Evolutionary conservation across 768 basidiomycete genomes (phyloP).

Genomic region (Lactarius pseudohatsudake): DNA sequence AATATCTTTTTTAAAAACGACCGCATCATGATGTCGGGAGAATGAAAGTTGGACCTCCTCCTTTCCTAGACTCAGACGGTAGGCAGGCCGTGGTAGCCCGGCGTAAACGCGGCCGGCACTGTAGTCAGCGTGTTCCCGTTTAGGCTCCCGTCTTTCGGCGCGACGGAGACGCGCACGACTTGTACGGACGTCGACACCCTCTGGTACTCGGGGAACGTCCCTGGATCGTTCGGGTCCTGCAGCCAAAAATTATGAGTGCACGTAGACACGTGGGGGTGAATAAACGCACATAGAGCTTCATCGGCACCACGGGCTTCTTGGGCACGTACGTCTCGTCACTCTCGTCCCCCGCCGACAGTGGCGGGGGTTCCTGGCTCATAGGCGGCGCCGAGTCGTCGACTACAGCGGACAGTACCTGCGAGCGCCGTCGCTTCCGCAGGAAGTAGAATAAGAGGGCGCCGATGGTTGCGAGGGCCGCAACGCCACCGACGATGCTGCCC

Average conservation of each 20-base stretch:
- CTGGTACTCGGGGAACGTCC: conserved; percentile 10
- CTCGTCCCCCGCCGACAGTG: no score
- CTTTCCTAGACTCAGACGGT: background rate
- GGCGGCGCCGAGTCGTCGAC: background rate
- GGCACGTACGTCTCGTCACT: background rate
- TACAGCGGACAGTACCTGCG: background rate
- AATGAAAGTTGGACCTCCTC: background rate
- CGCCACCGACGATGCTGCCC: conserved; percentile 1
- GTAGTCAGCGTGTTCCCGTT: background rate
- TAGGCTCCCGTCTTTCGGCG: background rate
- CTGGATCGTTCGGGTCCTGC: conserved; percentile 18
- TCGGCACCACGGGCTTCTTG: background rate
- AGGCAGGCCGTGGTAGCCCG: conserved; percentile 11
- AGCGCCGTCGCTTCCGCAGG: background rate
- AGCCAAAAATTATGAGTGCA: no score
- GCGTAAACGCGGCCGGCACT: background rate
- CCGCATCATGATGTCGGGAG: background rate
- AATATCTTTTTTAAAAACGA: background rate
- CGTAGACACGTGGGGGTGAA: no score
- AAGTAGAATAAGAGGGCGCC: background rate
- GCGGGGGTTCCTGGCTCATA: no score
- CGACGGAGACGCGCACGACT: background rate
- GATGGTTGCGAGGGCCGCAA: background rate
- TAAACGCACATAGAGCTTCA: conserved; percentile 16
- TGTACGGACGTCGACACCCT: background rate